phyloP scores from a whole-genome alignment of 192 early-diverging fungal species.

The Linnemannia exigua region DNA sequence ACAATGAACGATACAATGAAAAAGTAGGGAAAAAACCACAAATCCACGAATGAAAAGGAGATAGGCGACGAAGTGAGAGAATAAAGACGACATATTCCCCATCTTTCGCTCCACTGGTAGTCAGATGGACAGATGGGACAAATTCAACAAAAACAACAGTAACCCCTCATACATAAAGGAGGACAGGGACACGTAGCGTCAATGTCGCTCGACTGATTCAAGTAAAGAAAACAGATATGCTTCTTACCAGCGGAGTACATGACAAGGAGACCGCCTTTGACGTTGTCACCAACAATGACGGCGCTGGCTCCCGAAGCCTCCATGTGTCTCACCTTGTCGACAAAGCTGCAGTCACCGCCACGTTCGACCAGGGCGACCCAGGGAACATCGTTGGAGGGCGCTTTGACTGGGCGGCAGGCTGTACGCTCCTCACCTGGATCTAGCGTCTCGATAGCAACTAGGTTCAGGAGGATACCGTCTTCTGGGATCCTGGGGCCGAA shows the following conservation, averaged over 20 bases:
- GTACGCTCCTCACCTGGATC: slow-evolving; percentile 64
- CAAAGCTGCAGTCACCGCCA: slow-evolving; percentile 87
- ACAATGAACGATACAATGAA: background rate
- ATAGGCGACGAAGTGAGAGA: background rate
- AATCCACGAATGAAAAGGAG: background rate
- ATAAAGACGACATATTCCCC: background rate
- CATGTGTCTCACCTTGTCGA: slow-evolving; percentile 93
- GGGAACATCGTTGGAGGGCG: slow-evolving; percentile 55
- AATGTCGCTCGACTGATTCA: background rate
- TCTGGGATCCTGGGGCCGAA: slow-evolving; percentile 87
- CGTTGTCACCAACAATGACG: slow-evolving; percentile 90
- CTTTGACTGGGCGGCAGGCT: slow-evolving; percentile 68
- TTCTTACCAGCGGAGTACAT: slow-evolving; percentile 82
- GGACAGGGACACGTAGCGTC: background rate
- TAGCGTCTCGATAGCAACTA: slow-evolving; percentile 71
- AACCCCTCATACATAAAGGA: slow-evolving; percentile 2
- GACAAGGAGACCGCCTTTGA: slow-evolving; percentile 82
- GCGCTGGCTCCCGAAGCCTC: slow-evolving; percentile 86
- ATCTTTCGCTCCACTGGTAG: background rate
- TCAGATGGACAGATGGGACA: background rate
- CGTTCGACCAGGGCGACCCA: slow-evolving; percentile 93
- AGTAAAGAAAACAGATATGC: background rate
- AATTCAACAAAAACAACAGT: background rate
- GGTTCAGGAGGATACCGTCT: slow-evolving; percentile 76
- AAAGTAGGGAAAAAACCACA: background rate